Percentiles rank a stretch among this genome's conserved stretches.
phyloP scores from a whole-genome alignment of 106 monocot species.

The Dendrobium catenatum region DNA sequence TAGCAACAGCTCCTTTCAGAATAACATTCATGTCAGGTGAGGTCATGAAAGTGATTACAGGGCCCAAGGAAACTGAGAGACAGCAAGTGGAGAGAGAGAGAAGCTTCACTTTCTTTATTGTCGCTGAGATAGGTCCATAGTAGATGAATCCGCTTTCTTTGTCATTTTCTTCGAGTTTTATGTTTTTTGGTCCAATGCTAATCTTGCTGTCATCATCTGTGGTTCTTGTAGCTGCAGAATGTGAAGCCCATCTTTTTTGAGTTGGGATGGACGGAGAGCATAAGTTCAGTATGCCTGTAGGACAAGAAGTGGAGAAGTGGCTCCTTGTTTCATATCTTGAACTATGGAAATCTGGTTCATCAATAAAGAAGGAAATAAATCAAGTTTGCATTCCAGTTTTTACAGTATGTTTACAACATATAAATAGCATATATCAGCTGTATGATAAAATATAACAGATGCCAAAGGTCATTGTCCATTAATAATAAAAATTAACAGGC shows the following conservation, averaged over 20 bases:
- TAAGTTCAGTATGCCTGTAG: not conserved
- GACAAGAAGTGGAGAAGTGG: slow-evolving; percentile 11
- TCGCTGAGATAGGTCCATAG: slow-evolving; percentile 80
- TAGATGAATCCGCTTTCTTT: slow-evolving; percentile 42
- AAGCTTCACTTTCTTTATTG: slow-evolving; percentile 95
- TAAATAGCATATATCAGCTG: not conserved
- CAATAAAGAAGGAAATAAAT: not conserved
- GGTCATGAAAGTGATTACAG: slow-evolving; percentile 98
- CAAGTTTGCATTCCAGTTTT: no score
- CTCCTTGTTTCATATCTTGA: slow-evolving; percentile 19
- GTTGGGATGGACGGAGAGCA: slow-evolving; percentile 22
- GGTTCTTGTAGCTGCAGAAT: slow-evolving; percentile 28
- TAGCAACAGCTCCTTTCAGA: slow-evolving; percentile 83
- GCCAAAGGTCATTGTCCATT: not conserved
- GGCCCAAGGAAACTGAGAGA: slow-evolving; percentile 87
- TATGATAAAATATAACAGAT: not conserved
- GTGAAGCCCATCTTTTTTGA: slow-evolving; percentile 38
- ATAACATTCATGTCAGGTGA: slow-evolving; percentile 91
- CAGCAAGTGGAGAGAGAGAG: slow-evolving; percentile 95
- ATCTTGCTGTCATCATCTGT: slow-evolving; percentile 46
- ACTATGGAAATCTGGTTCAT: not conserved
- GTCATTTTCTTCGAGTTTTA: slow-evolving; percentile 21
- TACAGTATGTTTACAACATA: not conserved
- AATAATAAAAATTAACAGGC: no score
- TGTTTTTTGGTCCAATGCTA: slow-evolving; percentile 68